Conservation (phyloP, 2,329 filamentous ascomycete species). For the Pseudogymnoascus sp. region DNA sequence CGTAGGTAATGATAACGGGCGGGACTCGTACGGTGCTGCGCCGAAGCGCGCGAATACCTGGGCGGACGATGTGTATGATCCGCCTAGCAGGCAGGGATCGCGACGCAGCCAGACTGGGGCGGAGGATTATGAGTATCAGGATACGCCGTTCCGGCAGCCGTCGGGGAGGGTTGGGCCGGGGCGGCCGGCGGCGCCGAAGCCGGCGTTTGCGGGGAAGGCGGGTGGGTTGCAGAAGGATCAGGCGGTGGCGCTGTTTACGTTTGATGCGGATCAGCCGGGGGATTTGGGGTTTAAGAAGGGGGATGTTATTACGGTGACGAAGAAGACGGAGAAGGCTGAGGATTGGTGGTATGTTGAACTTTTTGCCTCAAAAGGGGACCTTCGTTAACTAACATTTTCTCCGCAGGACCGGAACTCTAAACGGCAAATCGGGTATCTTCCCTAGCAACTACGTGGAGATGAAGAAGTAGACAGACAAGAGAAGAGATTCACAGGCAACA, state of each 20-base stretch:
- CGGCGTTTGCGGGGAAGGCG: slow-evolving; percentile 61
- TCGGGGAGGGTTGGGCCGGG: slow-evolving; percentile 51
- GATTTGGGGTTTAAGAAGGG: slow-evolving; percentile 97
- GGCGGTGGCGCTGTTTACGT: slow-evolving; percentile 84
- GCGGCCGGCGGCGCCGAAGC: slow-evolving; percentile 81
- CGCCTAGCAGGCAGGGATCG: slow-evolving; percentile 33
- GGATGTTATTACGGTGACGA: slow-evolving; percentile 87
- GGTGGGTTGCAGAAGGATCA: slow-evolving; percentile 60
- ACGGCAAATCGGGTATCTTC: slow-evolving; percentile 81
- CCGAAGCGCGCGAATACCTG: slow-evolving; percentile 61
- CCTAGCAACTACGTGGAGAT: slow-evolving; percentile 73
- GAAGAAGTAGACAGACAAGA: slow-evolving; percentile 34
- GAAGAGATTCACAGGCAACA: neutral
- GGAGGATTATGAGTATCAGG: slow-evolving; percentile 48
- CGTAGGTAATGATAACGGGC: slow-evolving; percentile 27
- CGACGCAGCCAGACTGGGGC: slow-evolving; percentile 35
- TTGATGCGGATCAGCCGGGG: slow-evolving; percentile 87
- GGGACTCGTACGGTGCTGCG: slow-evolving; percentile 37
- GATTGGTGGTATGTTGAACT: slow-evolving; percentile 73
- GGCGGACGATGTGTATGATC: slow-evolving; percentile 69
- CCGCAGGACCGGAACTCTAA: slow-evolving; percentile 76
- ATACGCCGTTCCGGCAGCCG: slow-evolving; percentile 32
- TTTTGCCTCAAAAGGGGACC: neutral
- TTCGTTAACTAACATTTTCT: slow-evolving; percentile 14
- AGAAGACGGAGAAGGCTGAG: slow-evolving; percentile 86